Base-by-base conservation (phyloP, 805 yeast genomes). In the Zygosaccharomyces kombuchaensis region DNA sequence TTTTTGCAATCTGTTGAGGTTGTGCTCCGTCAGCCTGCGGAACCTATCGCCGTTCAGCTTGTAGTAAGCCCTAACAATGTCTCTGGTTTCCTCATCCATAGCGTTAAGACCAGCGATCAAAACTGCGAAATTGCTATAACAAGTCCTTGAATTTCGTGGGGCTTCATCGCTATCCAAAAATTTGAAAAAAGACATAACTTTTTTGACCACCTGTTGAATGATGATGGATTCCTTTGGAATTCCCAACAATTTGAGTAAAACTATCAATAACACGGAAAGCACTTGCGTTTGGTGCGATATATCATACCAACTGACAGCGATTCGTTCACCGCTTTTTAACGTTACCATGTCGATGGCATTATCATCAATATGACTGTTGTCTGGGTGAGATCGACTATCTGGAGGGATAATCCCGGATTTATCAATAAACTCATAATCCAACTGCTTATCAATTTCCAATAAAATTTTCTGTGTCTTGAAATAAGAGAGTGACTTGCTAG, bases 211-310 rank as follows among this genome's bases (percentile, higher is more conserved):
- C 47, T 65, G 66, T 43, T 65, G 69, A 13, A 65, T 53, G 2
- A 59, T 57, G 5, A 50, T 56, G 0, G 68, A 63, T 44, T 60
- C 62, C 44, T 59, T 64, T 13, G 67, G 66, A 12, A 65, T 50
- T 23, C 67, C 66, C 19, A 65, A 45, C 12, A 65, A 47, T 40
- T 63, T 65, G 35, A 64, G 47, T 21, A 64, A 41, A 9, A 64
- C 67, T 27, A 64, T 64, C 9, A 65, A 40, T 19, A 64, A 46
- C 36, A 64, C 63, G 0, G 68, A 65, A 10, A 65, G 50, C 1
- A 62, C 69, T 51, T 65, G 69, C 1, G 68, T 62, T 44, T 65
- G 69, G 47, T 65, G 69, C 3, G 69, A 64, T 12, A 65, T 65
- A 43, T 65, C 69, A 47, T 65, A 65, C 69, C 69, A 65, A 43